Evolutionary conservation across 2,329 filamentous ascomycete genomes (phyloP).

Genomic region (Xylariaceae sp.): DNA sequence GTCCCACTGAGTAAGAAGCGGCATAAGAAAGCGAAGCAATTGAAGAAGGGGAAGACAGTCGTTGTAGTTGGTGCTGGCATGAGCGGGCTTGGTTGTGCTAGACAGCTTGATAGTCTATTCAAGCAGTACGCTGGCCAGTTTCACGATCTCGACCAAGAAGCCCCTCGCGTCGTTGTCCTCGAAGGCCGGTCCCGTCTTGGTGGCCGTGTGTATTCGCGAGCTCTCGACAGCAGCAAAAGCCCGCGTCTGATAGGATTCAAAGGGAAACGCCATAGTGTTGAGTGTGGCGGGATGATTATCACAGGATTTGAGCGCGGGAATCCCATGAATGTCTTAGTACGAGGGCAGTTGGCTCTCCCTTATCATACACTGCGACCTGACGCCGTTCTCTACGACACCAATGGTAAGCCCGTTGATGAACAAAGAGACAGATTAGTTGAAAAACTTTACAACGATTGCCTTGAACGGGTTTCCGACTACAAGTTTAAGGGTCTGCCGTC

Average conservation of each 20-base stretch:
- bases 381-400: conserved; percentile 86
- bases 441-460: conserved; percentile 89
- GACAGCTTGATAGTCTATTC: conserved; percentile 85
- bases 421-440: conserved; percentile 80
- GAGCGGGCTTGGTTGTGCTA: conserved; percentile 85
- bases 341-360: conserved; percentile 82
- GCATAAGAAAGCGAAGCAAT: conserved; percentile 40
- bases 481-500: conserved; percentile 72
- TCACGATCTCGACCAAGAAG: conserved; percentile 60
- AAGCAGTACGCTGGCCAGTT: conserved; percentile 72
- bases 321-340: conserved; percentile 84
- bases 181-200: conserved; percentile 87
- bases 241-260: conserved; percentile 51
- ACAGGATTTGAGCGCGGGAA: conserved; percentile 96
- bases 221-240: conserved; percentile 58
- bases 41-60: conserved; percentile 65
- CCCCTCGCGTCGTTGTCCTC: conserved; percentile 74
- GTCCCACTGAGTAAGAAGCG: conserved; percentile 50
- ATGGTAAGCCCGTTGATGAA: conserved; percentile 74
- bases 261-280: conserved; percentile 72
- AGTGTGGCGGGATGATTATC: conserved; percentile 98
- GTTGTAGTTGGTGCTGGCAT: conserved; percentile 92
- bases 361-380: conserved; percentile 79
- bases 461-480: conserved; percentile 88
- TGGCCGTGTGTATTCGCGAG: conserved; percentile 86